A percentile compares a stretch with the other conserved stretches of the same genome.
Evolutionary conservation across 495 filamentous ascomycete genomes (phyloP).

Genomic region (Penicillium mononematosum): DNA sequence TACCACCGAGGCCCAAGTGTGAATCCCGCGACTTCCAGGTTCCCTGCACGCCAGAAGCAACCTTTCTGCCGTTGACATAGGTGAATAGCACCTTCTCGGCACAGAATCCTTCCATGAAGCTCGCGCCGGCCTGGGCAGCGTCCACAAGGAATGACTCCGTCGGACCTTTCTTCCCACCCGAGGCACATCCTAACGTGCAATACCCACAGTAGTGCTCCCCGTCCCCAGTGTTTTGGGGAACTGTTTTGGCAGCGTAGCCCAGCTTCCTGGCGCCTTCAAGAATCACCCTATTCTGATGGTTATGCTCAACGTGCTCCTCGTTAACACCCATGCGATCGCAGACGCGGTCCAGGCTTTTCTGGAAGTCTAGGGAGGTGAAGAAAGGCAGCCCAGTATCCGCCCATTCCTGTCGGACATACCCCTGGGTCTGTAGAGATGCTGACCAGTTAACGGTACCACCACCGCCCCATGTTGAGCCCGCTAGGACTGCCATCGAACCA

Average conservation of each 20-base stretch:
- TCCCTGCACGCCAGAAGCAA: conserved; percentile 66
- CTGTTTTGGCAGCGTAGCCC: conserved; percentile 66
- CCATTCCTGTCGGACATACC: conserved; percentile 81
- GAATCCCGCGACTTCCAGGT: conserved; percentile 70
- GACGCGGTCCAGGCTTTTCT: conserved; percentile 70
- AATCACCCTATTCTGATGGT: conserved; percentile 62
- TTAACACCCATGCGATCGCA: conserved; percentile 78
- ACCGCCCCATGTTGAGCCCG: conserved; percentile 78
- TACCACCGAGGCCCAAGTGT: conserved; percentile 53
- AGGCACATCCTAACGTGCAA: conserved; percentile 74
- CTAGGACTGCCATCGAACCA: conserved; percentile 56
- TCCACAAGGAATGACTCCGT: conserved; percentile 74
- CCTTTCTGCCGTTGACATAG: conserved; percentile 50
- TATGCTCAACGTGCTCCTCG: conserved; percentile 64
- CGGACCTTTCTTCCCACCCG: conserved; percentile 73
- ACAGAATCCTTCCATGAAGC: conserved; percentile 76
- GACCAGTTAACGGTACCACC: conserved; percentile 89
- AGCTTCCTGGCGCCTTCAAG: conserved; percentile 74
- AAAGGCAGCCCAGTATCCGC: conserved; percentile 67
- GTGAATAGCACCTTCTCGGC: conserved; percentile 68
- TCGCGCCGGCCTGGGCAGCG: conserved; percentile 69
- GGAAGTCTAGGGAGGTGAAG: conserved; percentile 74
- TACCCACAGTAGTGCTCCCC: conserved; percentile 74
- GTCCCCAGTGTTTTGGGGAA: conserved; percentile 76
- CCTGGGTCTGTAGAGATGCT: conserved; percentile 78